These are phyloP conservation scores for Davidsoniella virescens DNA, from an alignment of 2,329 filamentous ascomycete genomes.

Conservation along the genomic window DNA sequence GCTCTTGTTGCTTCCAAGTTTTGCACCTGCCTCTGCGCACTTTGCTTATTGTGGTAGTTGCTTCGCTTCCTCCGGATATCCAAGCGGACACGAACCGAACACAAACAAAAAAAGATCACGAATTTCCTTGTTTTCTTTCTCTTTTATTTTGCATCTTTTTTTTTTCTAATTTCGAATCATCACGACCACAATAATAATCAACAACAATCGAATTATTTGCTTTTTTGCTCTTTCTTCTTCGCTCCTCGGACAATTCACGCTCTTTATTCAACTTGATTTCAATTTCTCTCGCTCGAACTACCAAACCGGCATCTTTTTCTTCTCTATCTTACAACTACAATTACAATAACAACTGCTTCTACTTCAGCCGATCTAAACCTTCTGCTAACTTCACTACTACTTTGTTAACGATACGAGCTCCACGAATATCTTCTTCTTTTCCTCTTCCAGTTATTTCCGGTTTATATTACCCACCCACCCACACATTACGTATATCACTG, in stretches of 20 bases:
- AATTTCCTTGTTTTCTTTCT: not conserved
- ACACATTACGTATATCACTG: too few species aligned
- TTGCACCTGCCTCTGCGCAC: too few species aligned
- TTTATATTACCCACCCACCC: too few species aligned
- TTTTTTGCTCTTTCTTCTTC: constrained; percentile 2
- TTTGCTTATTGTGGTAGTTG: too few species aligned
- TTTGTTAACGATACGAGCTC: too few species aligned
- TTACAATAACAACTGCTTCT: not conserved
- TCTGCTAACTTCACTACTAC: too few species aligned
- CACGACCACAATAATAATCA: not conserved
- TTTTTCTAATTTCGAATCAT: not conserved
- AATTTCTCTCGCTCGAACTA: not conserved
- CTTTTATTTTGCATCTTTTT: not conserved
- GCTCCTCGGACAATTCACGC: not conserved
- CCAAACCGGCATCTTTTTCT: not conserved
- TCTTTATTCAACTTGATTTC: not conserved
- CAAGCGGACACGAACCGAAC: not conserved
- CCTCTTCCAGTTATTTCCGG: too few species aligned
- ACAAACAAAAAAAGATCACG: constrained; percentile 4
- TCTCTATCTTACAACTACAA: not conserved
- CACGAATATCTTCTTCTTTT: too few species aligned
- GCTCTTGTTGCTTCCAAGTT: not conserved
- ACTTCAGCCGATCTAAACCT: not conserved
- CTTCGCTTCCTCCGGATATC: not conserved
- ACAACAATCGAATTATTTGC: not conserved